Percentiles rank a stretch among this genome's conserved stretches.
phyloP scores from a whole-genome alignment of 2,329 filamentous ascomycete species.

The Beauveria sp. region DNA sequence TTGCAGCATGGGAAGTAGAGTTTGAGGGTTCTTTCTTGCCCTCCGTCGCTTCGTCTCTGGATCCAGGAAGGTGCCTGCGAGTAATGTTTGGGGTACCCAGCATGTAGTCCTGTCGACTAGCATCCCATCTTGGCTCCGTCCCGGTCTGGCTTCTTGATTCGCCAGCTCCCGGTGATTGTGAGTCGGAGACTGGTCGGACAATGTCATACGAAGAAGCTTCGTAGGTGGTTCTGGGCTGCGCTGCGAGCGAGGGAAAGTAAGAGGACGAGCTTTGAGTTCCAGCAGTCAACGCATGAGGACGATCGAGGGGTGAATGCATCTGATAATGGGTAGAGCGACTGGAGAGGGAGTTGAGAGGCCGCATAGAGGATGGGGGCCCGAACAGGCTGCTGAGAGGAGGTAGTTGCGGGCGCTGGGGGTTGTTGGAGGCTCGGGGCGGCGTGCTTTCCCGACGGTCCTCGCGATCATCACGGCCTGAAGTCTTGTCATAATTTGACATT shows the following conservation, averaged over 20 bases:
- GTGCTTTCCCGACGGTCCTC: conserved; percentile 24
- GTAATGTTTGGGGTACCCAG: conserved; percentile 32
- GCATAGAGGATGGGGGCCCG: conserved; percentile 37
- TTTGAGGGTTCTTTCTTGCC: conserved; percentile 19
- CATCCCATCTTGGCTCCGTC: conserved; percentile 31
- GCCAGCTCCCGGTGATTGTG: conserved; percentile 37
- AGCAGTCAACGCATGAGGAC: conserved; percentile 22
- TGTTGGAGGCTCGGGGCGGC: conserved; percentile 17
- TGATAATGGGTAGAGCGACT: conserved; percentile 37
- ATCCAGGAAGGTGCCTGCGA: conserved; percentile 28
- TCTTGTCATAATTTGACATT: conserved; percentile 52
- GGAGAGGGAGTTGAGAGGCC: conserved; percentile 36
- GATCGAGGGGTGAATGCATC: conserved; percentile 40
- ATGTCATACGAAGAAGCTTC: conserved; percentile 31
- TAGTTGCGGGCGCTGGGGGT: conserved; percentile 37
- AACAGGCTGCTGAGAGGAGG: conserved; percentile 52
- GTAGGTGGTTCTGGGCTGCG: conserved; percentile 39
- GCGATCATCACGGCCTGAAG: conserved; percentile 28
- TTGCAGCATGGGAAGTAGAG: conserved; percentile 22
- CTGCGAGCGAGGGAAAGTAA: conserved; percentile 40
- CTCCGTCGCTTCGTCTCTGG: conserved; percentile 25
- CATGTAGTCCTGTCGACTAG: conserved; percentile 37
- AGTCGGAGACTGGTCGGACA: conserved; percentile 31
- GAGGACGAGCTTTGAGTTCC: conserved; percentile 19
- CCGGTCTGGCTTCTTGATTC: conserved; percentile 32